These are phyloP conservation scores for Populus hybrid DNA, from an alignment of 441 rosid species.

Conservation along the genomic window DNA sequence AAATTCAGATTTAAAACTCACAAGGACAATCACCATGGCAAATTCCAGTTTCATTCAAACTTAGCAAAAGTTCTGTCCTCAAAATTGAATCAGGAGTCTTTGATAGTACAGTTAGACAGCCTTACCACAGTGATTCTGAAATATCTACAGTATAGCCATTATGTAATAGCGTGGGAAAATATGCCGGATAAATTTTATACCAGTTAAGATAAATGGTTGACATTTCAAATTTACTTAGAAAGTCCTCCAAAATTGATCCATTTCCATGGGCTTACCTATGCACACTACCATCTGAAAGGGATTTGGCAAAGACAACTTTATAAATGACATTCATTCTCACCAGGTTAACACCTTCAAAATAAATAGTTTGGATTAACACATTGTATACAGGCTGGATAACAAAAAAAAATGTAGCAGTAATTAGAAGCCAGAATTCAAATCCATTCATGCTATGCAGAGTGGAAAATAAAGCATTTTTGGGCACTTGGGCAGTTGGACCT, in stretches of 20 bases:
- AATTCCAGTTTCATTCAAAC: neutral
- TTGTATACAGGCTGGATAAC: neutral
- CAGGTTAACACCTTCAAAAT: neutral
- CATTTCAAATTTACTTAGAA: neutral
- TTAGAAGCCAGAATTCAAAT: neutral
- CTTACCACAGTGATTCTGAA: neutral
- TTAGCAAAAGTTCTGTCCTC: neutral
- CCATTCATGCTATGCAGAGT: neutral
- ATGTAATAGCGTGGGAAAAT: neutral
- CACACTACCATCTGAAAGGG: neutral
- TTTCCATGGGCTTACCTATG: neutral
- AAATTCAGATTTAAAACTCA: neutral
- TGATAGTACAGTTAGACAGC: neutral
- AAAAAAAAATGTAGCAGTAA: neutral
- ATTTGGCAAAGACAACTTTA: neutral
- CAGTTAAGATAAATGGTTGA: neutral
- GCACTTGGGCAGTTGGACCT: neutral
- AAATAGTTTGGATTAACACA: neutral
- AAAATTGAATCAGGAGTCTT: neutral
- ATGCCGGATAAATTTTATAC: neutral
- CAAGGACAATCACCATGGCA: neutral
- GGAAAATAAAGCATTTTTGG: neutral
- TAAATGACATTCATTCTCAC: neutral
- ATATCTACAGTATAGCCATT: neutral
- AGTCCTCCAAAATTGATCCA: neutral